These are phyloP conservation scores for Chrysoporthe cubensis DNA, from an alignment of 2,329 filamentous ascomycete genomes.

Conservation along the genomic window DNA sequence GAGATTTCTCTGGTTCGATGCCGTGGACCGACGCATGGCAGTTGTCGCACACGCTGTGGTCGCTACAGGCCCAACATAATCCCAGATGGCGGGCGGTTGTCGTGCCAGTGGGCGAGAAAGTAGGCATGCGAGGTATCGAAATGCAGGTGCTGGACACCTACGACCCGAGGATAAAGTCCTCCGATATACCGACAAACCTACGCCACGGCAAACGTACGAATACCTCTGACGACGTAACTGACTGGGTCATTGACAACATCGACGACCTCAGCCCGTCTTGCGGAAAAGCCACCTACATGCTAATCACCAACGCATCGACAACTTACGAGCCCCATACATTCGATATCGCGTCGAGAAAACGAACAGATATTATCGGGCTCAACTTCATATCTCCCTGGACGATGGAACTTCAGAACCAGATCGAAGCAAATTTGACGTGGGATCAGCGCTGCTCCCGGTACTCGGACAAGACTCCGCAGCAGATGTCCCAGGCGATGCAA, in stretches of 20 bases:
- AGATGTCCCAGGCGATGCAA: neutral
- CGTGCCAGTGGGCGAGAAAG: neutral
- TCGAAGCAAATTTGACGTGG: neutral
- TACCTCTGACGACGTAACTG: slow-evolving; percentile 8
- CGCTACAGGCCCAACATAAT: slow-evolving; percentile 18
- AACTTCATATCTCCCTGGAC: slow-evolving; percentile 1
- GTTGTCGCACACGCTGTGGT: slow-evolving; percentile 19
- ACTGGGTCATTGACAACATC: slow-evolving; percentile 15
- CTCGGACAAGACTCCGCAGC: neutral
- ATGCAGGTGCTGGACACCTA: slow-evolving; percentile 19
- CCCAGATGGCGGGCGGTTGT: slow-evolving; percentile 23
- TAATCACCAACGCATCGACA: slow-evolving; percentile 8
- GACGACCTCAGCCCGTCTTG: neutral
- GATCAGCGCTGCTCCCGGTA: slow-evolving; percentile 4
- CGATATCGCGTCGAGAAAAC: neutral
- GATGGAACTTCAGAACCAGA: neutral
- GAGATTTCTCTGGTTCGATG: slow-evolving; percentile 3
- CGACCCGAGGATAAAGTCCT: slow-evolving; percentile 18
- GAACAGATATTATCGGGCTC: slow-evolving; percentile 3
- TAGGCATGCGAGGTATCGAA: slow-evolving; percentile 2
- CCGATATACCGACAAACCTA: neutral
- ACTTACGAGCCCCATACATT: slow-evolving; percentile 6
- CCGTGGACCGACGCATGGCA: slow-evolving; percentile 11
- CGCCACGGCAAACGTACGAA: neutral
- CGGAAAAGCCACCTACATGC: slow-evolving; percentile 1